Evolutionary conservation across 73 alveolate genomes (phyloP).

Genomic region (Loxodes magnus): DNA sequence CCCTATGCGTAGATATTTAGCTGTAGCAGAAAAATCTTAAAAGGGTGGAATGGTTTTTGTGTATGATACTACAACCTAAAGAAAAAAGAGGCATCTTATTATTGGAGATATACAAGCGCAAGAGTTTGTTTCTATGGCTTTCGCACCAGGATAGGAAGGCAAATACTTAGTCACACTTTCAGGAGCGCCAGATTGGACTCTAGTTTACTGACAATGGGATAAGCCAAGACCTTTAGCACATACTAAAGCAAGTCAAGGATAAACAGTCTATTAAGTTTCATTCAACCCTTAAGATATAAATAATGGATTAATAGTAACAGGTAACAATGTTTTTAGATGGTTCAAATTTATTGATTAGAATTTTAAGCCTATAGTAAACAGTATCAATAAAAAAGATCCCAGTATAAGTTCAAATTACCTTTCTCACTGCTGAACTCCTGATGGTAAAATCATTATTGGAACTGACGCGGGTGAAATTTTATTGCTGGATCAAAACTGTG

Average conservation of each 20-base stretch:
- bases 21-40: slow-evolving; percentile 55
- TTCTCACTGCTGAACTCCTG: slow-evolving; percentile 72
- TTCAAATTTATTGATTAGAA: neutral
- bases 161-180: slow-evolving; percentile 53
- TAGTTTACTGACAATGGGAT: slow-evolving; percentile 75
- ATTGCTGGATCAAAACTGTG: slow-evolving; percentile 64
- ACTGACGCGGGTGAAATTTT: slow-evolving; percentile 81
- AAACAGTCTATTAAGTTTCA: neutral
- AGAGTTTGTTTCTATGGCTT: slow-evolving; percentile 62
- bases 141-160: slow-evolving; percentile 62
- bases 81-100: slow-evolving; percentile 48
- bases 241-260: slow-evolving; percentile 24
- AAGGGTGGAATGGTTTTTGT: slow-evolving; percentile 61
- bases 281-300: neutral
- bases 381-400: slow-evolving; percentile 32
- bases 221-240: slow-evolving; percentile 31
- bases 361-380: neutral
- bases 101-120: slow-evolving; percentile 52
- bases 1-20: slow-evolving; percentile 47
- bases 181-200: slow-evolving; percentile 72
- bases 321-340: slow-evolving; percentile 8
- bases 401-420: slow-evolving; percentile 34
- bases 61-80: slow-evolving; percentile 43
- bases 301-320: slow-evolving; percentile 10
- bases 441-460: slow-evolving; percentile 72